These are phyloP conservation scores for Heritiera littoralis DNA, from an alignment of 345 rosid species.

Conservation along the genomic window DNA sequence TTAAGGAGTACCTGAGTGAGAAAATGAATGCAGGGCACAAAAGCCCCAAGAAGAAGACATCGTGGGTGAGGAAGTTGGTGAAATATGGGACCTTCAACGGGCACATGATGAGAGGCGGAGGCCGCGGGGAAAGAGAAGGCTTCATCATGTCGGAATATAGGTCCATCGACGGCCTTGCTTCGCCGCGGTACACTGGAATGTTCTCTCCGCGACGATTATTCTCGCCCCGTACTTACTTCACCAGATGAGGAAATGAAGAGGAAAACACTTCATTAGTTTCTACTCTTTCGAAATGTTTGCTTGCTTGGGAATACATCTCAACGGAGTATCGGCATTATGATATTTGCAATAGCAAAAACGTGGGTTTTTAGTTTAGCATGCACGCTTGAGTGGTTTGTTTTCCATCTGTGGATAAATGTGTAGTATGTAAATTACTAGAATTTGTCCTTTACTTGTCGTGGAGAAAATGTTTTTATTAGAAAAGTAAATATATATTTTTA, in stretches of 20 bases:
- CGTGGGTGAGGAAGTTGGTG: slow-evolving; percentile 70
- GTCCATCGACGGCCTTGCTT: slow-evolving; percentile 55
- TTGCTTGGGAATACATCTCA: not conserved
- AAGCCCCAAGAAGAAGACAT: slow-evolving; percentile 51
- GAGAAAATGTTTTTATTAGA: no score
- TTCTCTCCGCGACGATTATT: slow-evolving; percentile 75
- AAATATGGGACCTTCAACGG: slow-evolving; percentile 63
- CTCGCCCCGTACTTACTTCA: slow-evolving; percentile 52
- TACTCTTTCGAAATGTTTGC: not conserved
- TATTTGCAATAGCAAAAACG: no score
- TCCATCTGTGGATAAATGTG: no score
- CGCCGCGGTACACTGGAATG: slow-evolving; percentile 55
- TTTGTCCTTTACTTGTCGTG: no score
- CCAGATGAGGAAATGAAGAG: slow-evolving; percentile 25
- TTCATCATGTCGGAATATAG: slow-evolving; percentile 49
- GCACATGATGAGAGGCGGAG: slow-evolving; percentile 20
- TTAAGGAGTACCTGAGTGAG: slow-evolving; percentile 65
- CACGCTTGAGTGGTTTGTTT: no score
- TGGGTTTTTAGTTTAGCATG: no score
- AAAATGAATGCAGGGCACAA: slow-evolving; percentile 51
- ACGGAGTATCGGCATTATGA: no score
- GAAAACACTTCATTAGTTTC: not conserved
- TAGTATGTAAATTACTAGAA: no score
- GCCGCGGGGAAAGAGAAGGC: slow-evolving; percentile 50
- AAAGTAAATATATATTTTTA: no score